Evolutionary conservation across 306 rosid genomes (phyloP).

Genomic region (Acacia acuminata): DNA sequence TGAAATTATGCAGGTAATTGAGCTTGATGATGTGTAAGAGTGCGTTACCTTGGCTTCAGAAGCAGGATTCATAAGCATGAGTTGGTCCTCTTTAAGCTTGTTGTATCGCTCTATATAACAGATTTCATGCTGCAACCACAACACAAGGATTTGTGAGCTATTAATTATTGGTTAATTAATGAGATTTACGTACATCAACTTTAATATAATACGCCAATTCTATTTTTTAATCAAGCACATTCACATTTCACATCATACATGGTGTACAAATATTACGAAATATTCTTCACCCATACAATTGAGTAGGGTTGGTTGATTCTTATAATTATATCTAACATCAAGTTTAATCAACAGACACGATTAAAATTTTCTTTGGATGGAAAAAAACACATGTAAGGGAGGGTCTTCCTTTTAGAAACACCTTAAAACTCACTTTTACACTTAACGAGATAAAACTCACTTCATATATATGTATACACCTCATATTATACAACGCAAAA

Average conservation of each 20-base stretch:
- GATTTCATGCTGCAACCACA: conserved; percentile 59
- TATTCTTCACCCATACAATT: no score
- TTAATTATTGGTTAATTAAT: neutral
- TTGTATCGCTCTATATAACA: conserved; percentile 62
- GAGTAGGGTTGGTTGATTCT: neutral
- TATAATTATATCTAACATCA: neutral
- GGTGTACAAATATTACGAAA: no score
- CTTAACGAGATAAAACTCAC: no score
- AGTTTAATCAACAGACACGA: neutral
- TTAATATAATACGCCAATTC: neutral
- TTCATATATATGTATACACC: no score
- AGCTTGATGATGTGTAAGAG: neutral
- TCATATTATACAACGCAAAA: no score
- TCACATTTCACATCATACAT: neutral
- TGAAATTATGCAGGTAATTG: neutral
- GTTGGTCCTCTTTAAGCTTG: conserved; percentile 56
- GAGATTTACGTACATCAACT: neutral
- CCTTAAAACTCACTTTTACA: no score
- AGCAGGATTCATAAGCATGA: conserved; percentile 56
- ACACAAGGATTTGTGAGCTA: neutral
- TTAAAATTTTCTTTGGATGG: neutral
- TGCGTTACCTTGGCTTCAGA: conserved; percentile 68
- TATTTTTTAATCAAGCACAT: neutral
- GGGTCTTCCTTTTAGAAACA: neutral
- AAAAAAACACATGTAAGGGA: neutral